Base-by-base conservation (phyloP, 345 rosid species). In the Citrus australasica region DNA sequence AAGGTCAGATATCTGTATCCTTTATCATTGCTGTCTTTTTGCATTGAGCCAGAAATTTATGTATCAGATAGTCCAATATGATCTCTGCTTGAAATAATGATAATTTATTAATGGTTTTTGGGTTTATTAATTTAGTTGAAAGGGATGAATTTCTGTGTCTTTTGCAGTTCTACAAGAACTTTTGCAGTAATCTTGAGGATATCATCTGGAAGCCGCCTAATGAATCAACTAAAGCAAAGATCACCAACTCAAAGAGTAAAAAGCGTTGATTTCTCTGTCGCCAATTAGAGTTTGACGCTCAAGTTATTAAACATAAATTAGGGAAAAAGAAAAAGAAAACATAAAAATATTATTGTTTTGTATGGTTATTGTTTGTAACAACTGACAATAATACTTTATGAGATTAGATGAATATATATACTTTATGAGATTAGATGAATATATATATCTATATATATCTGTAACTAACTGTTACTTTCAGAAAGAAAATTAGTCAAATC, bases 141-240 rank as follows among this genome's bases (percentile, higher is more conserved):
- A 77, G 38, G 5, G 56, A 14, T 25, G 22, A 10, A 6, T 56
- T 58, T 73, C 42, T 58, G 19, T 64, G 51, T 9, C 65, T 19
- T 46, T 65, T 84, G 87, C 92, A 95, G 99, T 95, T 95, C 74
- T 95, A 95, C 90, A 89, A 91, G 89, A 90, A 87, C 38, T 95
- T 95, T 75, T 92, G 87, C 81, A 35, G 92, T 84, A 93, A 95
- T 77, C 98, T 93, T 19, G 98, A 92, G 19, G 98, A 95, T 79
- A 90, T 95, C 74, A 95, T 95, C 77, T 93, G 99, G 99, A 95
- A 87, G 78, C 98, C 94, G 37, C 90, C 92, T 42, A 81, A 76
- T 28, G 91, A 91, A 80, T 84, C 93, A 14, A 83, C 78, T 76
- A 93, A 84, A 85, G 82, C 86, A 58, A 88, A 86, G 85, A 80